Base-by-base conservation (phyloP, 1,284 basidiomycete genomes). In the Xerocomus amazonicus region DNA sequence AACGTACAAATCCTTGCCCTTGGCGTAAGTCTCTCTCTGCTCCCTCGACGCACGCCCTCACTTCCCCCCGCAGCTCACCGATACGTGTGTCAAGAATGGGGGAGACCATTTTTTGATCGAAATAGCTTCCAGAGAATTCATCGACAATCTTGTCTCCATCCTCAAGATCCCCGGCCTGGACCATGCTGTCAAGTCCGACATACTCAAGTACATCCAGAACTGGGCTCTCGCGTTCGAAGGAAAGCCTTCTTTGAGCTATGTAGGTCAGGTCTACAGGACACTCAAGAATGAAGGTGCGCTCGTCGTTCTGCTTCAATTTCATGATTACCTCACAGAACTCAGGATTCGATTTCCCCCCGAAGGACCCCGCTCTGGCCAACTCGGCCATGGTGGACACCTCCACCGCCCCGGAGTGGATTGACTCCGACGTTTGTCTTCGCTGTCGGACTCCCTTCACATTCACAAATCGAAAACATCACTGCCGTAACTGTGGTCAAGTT, bases 401-500 rank as follows among this genome's bases (percentile, higher is more conserved):
- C 58, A 90, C 86, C 2, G 87, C 96, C 0, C 96, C 96, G 0
- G 91, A 96, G 61, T 99, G 96, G 96, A 88, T 92, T 39, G 96
- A 99, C 66, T 92, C 92, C 1, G 90, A 96, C 31, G 86, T 95
- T 12, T 99, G 97, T 70, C 82, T 97, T 58, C 84, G 94, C 23
- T 99, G 97, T 69, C 82, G 97, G 17, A 87, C 90, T 0, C 70
- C 90, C 0, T 99, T 99, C 72, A 86, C 87, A 1, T 96, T 97
- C 61, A 97, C 95, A 36, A 98, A 97, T 65, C 84, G 97, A 51
- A 98, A 98, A 67, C 97, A 99, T 65, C 97, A 99, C 67, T 99
- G 97, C 68, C 83, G 97, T 8, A 98, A 98, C 69, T 99, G 97
- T 69, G 97, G 97, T 9, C 86, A 90, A 62, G 92, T 99, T 16